Base-by-base conservation (phyloP, 2,329 filamentous ascomycete genomes). In the Alternaria burnsii region DNA sequence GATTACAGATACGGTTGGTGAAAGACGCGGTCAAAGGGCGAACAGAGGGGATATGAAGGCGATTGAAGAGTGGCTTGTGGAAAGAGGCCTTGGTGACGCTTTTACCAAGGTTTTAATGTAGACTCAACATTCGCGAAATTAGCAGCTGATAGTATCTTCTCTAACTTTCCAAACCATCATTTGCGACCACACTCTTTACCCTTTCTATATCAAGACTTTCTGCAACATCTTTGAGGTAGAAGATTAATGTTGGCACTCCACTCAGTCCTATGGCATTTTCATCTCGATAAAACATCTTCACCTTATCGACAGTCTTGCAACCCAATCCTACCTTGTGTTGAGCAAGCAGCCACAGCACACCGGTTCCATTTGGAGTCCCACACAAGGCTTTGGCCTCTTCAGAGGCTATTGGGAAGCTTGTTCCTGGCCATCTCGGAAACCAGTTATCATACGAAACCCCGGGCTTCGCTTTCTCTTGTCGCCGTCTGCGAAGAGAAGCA, bases 21-120 rank as follows among this genome's bases (percentile, higher is more conserved):
- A 84, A 66, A 79, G 80, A 67, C 79, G 80, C 64, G 85, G 84
- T 0, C 78, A 81, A 47, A 79, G 84, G 52, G 82, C 79, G 0
- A 86, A 86, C 51, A 72, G 84, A 5, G 81, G 80, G 1, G 84
- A 86, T 48, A 86, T 86, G 85, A 82, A 80, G 67, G 83, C 82
- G 3, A 64, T 87, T 18, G 83, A 86, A 64, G 76, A 76, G 7
- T 86, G 84, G 83, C 65, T 86, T 2, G 74, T 72, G 5, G 80
- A 82, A 50, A 76, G 76, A 34, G 82, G 82, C 0, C 61, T 84
- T n/a, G 79, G 79, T 0, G 79, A 80, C 10, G 81, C 78, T 1
- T 82, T 85, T 63, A 75, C 75, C 0, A 83, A 77, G 67, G 81
- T 84, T 14, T 64, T 79, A 58, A 72, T 72, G 60, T 65, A 48